A percentile compares a stretch with the other conserved stretches of the same genome.
phyloP scores from a whole-genome alignment of 805 yeast genomes.

The Candida maris region DNA sequence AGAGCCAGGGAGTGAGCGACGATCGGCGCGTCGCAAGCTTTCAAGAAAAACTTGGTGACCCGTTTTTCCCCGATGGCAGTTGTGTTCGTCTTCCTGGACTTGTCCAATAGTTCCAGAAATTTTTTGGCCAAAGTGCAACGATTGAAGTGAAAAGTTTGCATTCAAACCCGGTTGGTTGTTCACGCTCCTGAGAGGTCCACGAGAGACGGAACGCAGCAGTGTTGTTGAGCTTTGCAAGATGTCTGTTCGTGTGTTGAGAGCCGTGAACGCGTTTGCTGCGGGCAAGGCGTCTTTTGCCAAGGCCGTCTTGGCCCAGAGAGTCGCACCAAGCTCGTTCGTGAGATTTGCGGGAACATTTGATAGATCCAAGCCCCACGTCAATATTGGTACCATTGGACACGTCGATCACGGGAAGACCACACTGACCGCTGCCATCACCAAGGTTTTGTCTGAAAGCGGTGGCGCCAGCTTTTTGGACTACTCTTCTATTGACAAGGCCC shows the following conservation, averaged over 20 bases:
- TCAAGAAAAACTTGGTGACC: no score
- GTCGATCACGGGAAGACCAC: conserved; percentile 99
- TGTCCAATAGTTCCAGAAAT: conserved; percentile 2
- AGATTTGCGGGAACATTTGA: conserved; percentile 71
- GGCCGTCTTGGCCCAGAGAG: no score
- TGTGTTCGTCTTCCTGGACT: no score
- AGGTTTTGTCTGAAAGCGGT: conserved; percentile 81
- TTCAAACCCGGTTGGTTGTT: background rate
- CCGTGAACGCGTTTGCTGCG: conserved; percentile 22
- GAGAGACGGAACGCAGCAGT: background rate
- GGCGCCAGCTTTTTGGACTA: conserved; percentile 95
- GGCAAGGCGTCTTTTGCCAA: no score
- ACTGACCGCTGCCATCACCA: conserved; percentile 97
- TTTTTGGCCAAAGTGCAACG: background rate
- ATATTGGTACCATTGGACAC: conserved; percentile 97
- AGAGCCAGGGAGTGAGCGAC: no score
- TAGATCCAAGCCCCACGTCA: conserved; percentile 95
- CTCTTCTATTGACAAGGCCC: conserved; percentile 91
- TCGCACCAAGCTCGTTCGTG: conserved; percentile 15
- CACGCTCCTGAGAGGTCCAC: background rate
- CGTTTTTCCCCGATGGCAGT: no score
- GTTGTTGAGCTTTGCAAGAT: conserved; percentile 15
- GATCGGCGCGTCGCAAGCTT: no score
- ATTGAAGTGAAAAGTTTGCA: conserved; percentile 7
- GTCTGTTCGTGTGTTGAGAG: conserved; percentile 31